Evolutionary conservation across 169 alveolate species (phyloP), one percentile per base, ranked within the genome.

Genomic region (Plasmodium ovale): DNA sequence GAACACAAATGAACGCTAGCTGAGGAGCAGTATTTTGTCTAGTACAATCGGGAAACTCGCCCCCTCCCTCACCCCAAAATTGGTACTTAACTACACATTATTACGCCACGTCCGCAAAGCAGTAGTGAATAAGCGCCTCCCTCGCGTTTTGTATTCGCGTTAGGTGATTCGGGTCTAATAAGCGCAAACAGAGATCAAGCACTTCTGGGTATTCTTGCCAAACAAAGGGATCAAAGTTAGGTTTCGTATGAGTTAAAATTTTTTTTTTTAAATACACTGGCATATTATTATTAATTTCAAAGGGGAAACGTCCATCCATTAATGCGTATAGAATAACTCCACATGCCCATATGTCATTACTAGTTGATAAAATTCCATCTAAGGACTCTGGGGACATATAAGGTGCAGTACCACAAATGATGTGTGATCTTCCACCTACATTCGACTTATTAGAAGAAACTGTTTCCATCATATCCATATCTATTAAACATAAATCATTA

Each of bases 91-190:
- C n/a, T n/a, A 53, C 9, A 54, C 16, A 47, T 47, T 47, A 0
- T 47, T 74, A 74, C 19, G 31, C 54, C 9, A 62, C n/a, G 16
- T 65, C 70, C 4, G 64, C 21, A 56, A 79, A 79, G 42, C 71
- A 79, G 58, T 53, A 79, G 79, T 94, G 96, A n/a, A 94, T 94
- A 16, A 94, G 67, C n/a, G 95, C 96, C 58, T 94, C 96, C 67
- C 85, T 59, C 9, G 95, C 96, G 25, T 92, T 79, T 29, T 92
- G 64, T 31, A 93, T 87, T 37, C 93, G 71, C n/a, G 77, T 71
- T 39, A 33, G 21, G 2, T 82, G 94, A 47, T 88, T 87, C 5
- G 69, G 89, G 29, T 92, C 87, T 74, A 87, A 87, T 44, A 90
- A 87, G 37, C 88, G 35, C 39, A 92, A 58, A 72, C 96, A 94